Percentiles rank a stretch among this genome's conserved stretches.
Evolutionary conservation across 345 rosid species (phyloP).

Genomic region (Conringia planisiliqua): DNA sequence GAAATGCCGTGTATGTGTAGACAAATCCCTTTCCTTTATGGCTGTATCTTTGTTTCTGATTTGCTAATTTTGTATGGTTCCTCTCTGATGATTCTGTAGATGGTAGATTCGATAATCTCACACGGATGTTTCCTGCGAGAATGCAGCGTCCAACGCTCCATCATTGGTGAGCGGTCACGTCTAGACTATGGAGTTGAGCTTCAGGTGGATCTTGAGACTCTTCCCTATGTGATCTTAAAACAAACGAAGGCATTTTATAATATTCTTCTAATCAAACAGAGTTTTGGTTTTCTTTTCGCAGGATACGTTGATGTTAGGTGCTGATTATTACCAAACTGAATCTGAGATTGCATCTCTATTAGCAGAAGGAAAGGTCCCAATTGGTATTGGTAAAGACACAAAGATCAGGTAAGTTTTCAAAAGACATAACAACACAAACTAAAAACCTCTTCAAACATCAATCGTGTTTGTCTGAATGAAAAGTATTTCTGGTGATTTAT

Average conservation of each 20-base stretch:
- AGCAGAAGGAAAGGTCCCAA: slow-evolving; percentile 64
- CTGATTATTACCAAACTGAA: slow-evolving; percentile 77
- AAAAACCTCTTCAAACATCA: background rate
- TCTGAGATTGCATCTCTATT: slow-evolving; percentile 54
- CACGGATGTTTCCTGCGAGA: slow-evolving; percentile 86
- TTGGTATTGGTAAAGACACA: slow-evolving; percentile 67
- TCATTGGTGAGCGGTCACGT: slow-evolving; percentile 73
- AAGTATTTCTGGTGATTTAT: background rate
- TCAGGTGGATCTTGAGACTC: slow-evolving; percentile 39
- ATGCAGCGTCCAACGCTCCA: slow-evolving; percentile 71
- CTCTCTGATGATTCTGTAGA: slow-evolving; percentile 33
- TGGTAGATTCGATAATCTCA: slow-evolving; percentile 65
- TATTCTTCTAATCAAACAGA: background rate
- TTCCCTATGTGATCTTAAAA: background rate
- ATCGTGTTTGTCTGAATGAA: background rate
- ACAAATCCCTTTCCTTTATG: background rate
- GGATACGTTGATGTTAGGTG: slow-evolving; percentile 94
- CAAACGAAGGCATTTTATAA: background rate
- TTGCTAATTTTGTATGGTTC: slow-evolving; percentile 6
- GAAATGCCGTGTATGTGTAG: slow-evolving; percentile 53
- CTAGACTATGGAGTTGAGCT: slow-evolving; percentile 78
- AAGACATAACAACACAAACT: background rate
- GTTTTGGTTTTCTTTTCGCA: background rate
- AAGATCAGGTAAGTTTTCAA: slow-evolving; percentile 52
- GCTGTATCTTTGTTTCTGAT: background rate